A percentile compares a stretch with the other conserved stretches of the same genome.
These are phyloP conservation scores for Raffaelea deltoideospora DNA, from an alignment of 2,329 filamentous ascomycete genomes.

Conservation along the genomic window DNA sequence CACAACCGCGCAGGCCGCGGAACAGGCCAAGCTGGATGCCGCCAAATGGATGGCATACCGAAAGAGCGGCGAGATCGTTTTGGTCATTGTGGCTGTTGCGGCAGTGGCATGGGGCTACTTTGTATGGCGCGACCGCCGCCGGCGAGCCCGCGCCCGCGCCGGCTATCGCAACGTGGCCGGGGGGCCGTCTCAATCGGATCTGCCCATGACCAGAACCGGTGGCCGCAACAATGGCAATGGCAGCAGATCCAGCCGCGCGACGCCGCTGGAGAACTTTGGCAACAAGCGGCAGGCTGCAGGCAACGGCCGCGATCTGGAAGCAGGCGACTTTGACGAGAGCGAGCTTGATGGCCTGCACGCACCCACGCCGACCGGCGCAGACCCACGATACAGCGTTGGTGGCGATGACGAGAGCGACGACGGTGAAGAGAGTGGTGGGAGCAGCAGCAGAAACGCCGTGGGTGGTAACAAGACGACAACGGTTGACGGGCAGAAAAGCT, in stretches of 20 bases:
- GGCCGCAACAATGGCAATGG: conserved; percentile 9
- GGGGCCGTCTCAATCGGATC: conserved; percentile 15
- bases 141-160: conserved; percentile 23
- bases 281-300: conserved; percentile 26
- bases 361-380: conserved; percentile 28
- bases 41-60: conserved; percentile 84
- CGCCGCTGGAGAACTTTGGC: conserved; percentile 30
- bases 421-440: conserved; percentile 29
- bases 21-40: conserved; percentile 59
- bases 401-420: conserved; percentile 41
- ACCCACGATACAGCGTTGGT: conserved; percentile 40
- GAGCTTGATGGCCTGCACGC: conserved; percentile 47
- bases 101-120: conserved; percentile 62
- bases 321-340: conserved; percentile 50
- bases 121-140: conserved; percentile 47
- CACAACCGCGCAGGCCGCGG: conserved; percentile 49
- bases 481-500: too few relatives aligned
- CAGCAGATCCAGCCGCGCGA: conserved; percentile 12
- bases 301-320: conserved; percentile 42
- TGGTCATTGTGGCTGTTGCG: conserved; percentile 65
- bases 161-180: conserved; percentile 37
- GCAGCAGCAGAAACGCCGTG: neutral
- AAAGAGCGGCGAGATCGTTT: conserved; percentile 70
- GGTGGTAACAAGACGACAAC: neutral
- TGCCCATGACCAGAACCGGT: conserved; percentile 8